Conservation (phyloP, 805 yeast genomes). For the Wickerhamomyces bisporus region DNA sequence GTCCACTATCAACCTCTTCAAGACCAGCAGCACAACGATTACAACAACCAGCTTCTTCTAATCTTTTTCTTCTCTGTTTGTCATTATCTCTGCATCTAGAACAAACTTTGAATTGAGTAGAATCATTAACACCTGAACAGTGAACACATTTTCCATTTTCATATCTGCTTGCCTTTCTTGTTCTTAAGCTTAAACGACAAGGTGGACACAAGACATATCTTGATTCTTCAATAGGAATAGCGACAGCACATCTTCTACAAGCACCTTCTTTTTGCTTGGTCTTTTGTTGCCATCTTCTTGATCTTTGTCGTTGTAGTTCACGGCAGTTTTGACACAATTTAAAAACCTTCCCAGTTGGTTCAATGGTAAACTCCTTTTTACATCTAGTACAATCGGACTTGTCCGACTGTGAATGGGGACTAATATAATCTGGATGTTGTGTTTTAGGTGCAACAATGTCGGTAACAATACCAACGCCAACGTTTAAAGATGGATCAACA, state of each 20-base stretch:
- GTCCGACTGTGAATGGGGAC: conserved; percentile 1
- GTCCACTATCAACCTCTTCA: conserved; percentile 39
- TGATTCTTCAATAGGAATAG: conserved; percentile 44
- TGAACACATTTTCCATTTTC: conserved; percentile 65
- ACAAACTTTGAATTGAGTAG: conserved; percentile 55
- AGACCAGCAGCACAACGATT: conserved; percentile 55
- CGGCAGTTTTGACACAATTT: conserved; percentile 63
- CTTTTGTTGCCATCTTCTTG: conserved; percentile 59
- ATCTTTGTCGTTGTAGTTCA: conserved; percentile 55
- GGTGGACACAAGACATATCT: conserved; percentile 55
- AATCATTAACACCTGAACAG: conserved; percentile 53
- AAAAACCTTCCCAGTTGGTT: conserved; percentile 31
- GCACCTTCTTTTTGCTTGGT: conserved; percentile 57
- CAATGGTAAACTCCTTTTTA: conserved; percentile 51
- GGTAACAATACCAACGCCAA: conserved; percentile 19
- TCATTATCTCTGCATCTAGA: conserved; percentile 59
- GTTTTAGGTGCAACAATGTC: conserved; percentile 19
- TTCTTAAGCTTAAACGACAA: conserved; percentile 51
- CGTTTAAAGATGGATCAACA: conserved; percentile 21
- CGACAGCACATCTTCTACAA: conserved; percentile 59
- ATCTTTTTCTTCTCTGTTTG: conserved; percentile 47
- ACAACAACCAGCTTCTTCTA: conserved; percentile 56
- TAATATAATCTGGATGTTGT: conserved; percentile 2
- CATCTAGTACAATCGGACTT: conserved; percentile 45
- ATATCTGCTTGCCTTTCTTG: conserved; percentile 52